phyloP scores from a whole-genome alignment of 1,284 basidiomycete species.

The Cutaneotrichosporon curvatum region DNA sequence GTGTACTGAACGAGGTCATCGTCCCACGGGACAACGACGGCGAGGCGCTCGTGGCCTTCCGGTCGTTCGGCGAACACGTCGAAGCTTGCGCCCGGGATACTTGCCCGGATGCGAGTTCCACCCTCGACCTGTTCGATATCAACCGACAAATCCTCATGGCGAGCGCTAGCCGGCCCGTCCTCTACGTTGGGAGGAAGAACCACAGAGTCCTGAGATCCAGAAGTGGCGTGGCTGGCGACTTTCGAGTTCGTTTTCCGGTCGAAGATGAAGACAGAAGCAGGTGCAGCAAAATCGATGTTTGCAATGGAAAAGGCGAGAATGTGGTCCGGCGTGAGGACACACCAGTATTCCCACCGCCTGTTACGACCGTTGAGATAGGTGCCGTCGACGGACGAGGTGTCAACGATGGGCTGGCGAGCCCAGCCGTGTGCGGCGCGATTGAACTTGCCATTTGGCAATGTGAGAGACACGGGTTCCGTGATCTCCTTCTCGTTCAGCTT shows the following conservation, averaged over 20 bases:
- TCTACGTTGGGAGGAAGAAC: slow-evolving; percentile 6
- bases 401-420: slow-evolving; percentile 8
- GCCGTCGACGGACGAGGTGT: slow-evolving; percentile 6
- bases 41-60: slow-evolving; percentile 10
- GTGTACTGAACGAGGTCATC: slow-evolving; percentile 16
- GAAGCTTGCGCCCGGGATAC: slow-evolving; percentile 3
- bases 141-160: neutral
- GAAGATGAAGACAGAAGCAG: slow-evolving; percentile 5
- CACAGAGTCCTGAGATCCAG: neutral
- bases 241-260: neutral
- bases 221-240: neutral
- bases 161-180: slow-evolving; percentile 3
- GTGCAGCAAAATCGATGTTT: slow-evolving; percentile 4
- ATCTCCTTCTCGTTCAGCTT: slow-evolving; percentile 8
- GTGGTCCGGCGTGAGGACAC: slow-evolving; percentile 12
- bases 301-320: slow-evolving; percentile 7
- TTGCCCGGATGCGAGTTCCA: slow-evolving; percentile 6
- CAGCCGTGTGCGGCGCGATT: slow-evolving; percentile 12
- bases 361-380: too few species aligned
- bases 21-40: slow-evolving; percentile 16
- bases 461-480: slow-evolving; percentile 6
- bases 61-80: slow-evolving; percentile 11
- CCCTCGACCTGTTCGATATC: slow-evolving; percentile 4
- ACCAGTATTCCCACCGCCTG: slow-evolving; percentile 18
- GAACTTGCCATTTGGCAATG: slow-evolving; percentile 4